Base-by-base conservation (phyloP, 2,329 filamentous ascomycete genomes). In the Cytospora schulzeri region DNA sequence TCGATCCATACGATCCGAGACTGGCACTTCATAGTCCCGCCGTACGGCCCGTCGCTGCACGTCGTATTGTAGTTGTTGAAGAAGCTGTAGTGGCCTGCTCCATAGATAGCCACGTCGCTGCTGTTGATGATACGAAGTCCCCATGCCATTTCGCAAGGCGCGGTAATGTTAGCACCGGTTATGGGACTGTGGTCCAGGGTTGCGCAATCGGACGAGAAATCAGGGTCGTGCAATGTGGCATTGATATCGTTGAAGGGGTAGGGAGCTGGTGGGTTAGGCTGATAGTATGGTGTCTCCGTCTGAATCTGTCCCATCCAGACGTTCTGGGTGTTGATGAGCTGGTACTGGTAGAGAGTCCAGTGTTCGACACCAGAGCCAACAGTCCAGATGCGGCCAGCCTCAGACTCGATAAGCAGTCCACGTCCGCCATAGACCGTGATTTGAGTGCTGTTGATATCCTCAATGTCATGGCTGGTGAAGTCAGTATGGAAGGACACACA, bases 221-320 rank as follows among this genome's bases (percentile, higher is more conserved):
- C 76, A 0, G 83, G 83, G 65, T 87, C 83, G 57, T 76, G 71
- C 55, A 81, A 74, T 5, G 73, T 71, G 1, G 70, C 58, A 60
- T 71, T 68, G 31, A 79, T 76, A 0, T 76, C 68, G 0, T 77
- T 73, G 74, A 89, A 90, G 0, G 86, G 88, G 9, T 76, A 77
- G 0, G 81, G 80, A 0, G 88, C 85, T 22, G 76, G 76, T 0
- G 89, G 88, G 71, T 83, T 85, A 28, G 88, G 85, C 73, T 91
- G 89, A 75, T 85, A 91, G 76, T 92, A 92, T 0, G 89, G 85
- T 5, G 88, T 88, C 74, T 91, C 89, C 57, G 88, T 88, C 72
- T 92, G 89, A 56, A 88, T 83, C 69, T 87, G 81, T 22, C 86
- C 87, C 71, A 87, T 83, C 73, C 84, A 88, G 61, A 90, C 76